These are phyloP conservation scores for Coemansia sp. DNA, from an alignment of 192 early-diverging fungal species.

Conservation along the genomic window DNA sequence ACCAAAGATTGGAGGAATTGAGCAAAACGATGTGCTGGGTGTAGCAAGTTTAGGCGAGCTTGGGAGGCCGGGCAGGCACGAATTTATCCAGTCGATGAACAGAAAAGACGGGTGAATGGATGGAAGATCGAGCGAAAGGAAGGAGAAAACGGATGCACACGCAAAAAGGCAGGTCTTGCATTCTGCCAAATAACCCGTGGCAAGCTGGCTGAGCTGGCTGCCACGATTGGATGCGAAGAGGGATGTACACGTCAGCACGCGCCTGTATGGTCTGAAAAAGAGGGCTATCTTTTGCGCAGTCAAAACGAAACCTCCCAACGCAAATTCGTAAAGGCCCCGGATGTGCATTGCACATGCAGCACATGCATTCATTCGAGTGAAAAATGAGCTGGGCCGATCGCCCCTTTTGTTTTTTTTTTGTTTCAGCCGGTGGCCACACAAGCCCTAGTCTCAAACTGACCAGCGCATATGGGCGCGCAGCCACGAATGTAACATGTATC, in stretches of 20 bases:
- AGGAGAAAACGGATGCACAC: background rate
- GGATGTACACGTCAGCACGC: background rate
- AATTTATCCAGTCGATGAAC: background rate
- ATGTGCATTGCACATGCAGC: background rate
- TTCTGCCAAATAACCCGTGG: background rate
- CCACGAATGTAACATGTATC: too few relatives aligned
- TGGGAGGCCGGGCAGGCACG: background rate
- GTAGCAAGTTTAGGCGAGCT: too few relatives aligned
- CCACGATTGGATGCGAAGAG: background rate
- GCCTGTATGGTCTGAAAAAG: background rate
- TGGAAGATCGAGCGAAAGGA: slow-evolving; percentile 4
- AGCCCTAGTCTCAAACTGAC: too few relatives aligned
- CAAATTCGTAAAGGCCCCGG: background rate
- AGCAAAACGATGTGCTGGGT: too few relatives aligned
- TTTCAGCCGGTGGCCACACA: background rate
- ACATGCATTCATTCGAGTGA: background rate
- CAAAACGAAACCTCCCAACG: background rate
- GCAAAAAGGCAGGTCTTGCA: background rate
- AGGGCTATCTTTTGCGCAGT: background rate
- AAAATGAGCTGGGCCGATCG: background rate
- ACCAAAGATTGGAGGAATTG: too few relatives aligned
- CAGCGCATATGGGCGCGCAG: too few relatives aligned
- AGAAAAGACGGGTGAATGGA: background rate
- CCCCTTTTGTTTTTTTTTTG: background rate
- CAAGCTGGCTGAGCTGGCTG: background rate